Percentiles rank a stretch among this genome's conserved stretches.
Evolutionary conservation across 2,329 filamentous ascomycete genomes (phyloP).

Genomic region (Sporothrix variecibatus): DNA sequence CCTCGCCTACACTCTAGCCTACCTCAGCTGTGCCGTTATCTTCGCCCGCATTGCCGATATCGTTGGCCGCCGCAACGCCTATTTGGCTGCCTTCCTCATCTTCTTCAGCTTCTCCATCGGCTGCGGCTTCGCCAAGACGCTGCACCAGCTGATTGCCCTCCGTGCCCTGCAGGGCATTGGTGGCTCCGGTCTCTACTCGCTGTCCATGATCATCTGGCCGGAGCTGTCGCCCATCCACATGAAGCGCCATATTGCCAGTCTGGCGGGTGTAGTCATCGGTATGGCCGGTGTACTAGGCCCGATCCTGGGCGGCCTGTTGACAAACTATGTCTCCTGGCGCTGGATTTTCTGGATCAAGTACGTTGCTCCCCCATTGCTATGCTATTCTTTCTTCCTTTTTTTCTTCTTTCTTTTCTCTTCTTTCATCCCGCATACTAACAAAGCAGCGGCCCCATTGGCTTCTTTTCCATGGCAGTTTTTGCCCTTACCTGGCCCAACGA

Average conservation of each 20-base stretch:
- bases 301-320: slow-evolving; percentile 53
- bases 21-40: slow-evolving; percentile 58
- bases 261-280: slow-evolving; percentile 53
- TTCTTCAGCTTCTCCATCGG: slow-evolving; percentile 60
- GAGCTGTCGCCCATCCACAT: slow-evolving; percentile 49
- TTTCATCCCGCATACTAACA: neutral
- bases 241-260: slow-evolving; percentile 47
- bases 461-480: slow-evolving; percentile 50
- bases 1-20: slow-evolving; percentile 57
- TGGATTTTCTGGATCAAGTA: slow-evolving; percentile 64
- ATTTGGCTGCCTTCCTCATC: slow-evolving; percentile 52
- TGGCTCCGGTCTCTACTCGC: slow-evolving; percentile 56
- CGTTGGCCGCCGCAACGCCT: slow-evolving; percentile 55
- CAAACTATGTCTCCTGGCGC: slow-evolving; percentile 52
- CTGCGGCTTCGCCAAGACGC: slow-evolving; percentile 50
- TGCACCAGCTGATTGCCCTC: slow-evolving; percentile 52
- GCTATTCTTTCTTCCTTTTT: neutral
- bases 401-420: neutral
- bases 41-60: slow-evolving; percentile 58
- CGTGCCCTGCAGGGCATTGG: slow-evolving; percentile 55
- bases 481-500: slow-evolving; percentile 52
- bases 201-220: slow-evolving; percentile 58
- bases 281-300: slow-evolving; percentile 54
- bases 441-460: slow-evolving; percentile 53
- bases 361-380: slow-evolving; percentile 30